Conservation (phyloP, 495 filamentous ascomycete species). For the Trichoderma asperelloides region DNA sequence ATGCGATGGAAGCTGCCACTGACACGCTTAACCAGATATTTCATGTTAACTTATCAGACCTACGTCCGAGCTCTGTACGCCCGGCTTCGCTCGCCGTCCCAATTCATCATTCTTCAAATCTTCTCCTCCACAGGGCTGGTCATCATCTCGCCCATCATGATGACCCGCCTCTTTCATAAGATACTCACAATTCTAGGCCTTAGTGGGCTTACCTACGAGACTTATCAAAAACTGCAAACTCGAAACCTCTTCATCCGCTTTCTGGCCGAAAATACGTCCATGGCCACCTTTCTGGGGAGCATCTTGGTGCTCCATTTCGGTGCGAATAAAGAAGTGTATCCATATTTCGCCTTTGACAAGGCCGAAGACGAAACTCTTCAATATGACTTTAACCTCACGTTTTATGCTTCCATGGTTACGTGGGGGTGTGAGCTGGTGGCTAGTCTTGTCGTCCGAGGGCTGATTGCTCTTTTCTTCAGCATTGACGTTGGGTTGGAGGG, state of each 20-base stretch:
- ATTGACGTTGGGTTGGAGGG: conserved; percentile 52
- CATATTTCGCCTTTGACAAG: conserved; percentile 48
- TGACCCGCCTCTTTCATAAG: conserved; percentile 48
- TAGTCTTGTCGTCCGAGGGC: conserved; percentile 44
- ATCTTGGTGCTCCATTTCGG: conserved; percentile 54
- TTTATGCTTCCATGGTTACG: conserved; percentile 49
- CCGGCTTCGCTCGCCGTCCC: conserved; percentile 46
- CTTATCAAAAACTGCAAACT: conserved; percentile 51
- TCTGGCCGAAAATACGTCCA: conserved; percentile 54
- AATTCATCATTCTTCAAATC: conserved; percentile 52
- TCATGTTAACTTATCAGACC: conserved; percentile 57
- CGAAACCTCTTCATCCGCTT: conserved; percentile 54
- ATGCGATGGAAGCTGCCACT: not conserved
- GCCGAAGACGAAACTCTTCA: conserved; percentile 27
- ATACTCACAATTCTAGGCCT: conserved; percentile 36
- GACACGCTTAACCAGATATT: conserved; percentile 36
- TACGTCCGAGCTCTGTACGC: conserved; percentile 63
- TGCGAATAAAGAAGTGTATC: conserved; percentile 50
- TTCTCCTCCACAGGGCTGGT: conserved; percentile 49
- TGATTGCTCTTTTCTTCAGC: conserved; percentile 43
- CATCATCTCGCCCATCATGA: conserved; percentile 49
- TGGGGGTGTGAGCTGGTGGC: conserved; percentile 54
- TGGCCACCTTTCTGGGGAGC: conserved; percentile 53
- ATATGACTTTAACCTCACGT: conserved; percentile 49
- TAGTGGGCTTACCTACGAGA: conserved; percentile 43